Evolutionary conservation across 768 basidiomycete genomes (phyloP).

Genomic region (Naganishia friedmannii): DNA sequence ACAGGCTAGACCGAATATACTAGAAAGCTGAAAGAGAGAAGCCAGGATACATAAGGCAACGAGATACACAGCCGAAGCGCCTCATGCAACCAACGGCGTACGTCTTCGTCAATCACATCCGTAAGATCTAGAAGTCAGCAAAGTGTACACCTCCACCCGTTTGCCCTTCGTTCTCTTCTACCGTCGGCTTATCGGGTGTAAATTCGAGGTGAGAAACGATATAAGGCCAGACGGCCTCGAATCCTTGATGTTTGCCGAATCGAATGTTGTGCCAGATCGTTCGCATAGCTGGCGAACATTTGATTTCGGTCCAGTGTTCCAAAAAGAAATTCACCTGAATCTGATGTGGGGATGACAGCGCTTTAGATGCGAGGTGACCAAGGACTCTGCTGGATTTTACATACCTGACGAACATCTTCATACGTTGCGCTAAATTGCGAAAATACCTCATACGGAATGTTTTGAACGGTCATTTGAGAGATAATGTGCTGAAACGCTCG

Average conservation of each 20-base stretch:
- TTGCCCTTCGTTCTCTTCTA: neutral
- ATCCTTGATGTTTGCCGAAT: slow-evolving; percentile 76
- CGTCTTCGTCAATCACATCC: neutral
- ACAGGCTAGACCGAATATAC: neutral
- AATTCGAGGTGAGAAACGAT: slow-evolving; percentile 40
- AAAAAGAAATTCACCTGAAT: slow-evolving; percentile 75
- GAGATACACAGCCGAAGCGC: neutral
- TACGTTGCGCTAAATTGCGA: slow-evolving; percentile 79
- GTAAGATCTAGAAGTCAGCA: neutral
- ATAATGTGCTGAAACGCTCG: slow-evolving; percentile 78
- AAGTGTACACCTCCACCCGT: slow-evolving; percentile 5
- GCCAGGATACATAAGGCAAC: neutral
- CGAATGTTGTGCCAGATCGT: slow-evolving; percentile 82
- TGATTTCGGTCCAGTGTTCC: slow-evolving; percentile 76
- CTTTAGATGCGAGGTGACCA: neutral
- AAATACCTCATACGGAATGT: slow-evolving; percentile 81
- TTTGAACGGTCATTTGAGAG: slow-evolving; percentile 70
- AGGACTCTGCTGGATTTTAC: neutral
- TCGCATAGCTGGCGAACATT: slow-evolving; percentile 76
- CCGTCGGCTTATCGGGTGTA: neutral
- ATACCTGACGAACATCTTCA: slow-evolving; percentile 72
- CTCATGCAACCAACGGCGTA: neutral
- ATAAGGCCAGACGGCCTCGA: slow-evolving; percentile 61
- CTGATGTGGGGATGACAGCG: slow-evolving; percentile 37
- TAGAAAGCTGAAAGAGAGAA: neutral